Conservation (phyloP, 192 early-diverging fungal species). For the Backusella sp. region DNA sequence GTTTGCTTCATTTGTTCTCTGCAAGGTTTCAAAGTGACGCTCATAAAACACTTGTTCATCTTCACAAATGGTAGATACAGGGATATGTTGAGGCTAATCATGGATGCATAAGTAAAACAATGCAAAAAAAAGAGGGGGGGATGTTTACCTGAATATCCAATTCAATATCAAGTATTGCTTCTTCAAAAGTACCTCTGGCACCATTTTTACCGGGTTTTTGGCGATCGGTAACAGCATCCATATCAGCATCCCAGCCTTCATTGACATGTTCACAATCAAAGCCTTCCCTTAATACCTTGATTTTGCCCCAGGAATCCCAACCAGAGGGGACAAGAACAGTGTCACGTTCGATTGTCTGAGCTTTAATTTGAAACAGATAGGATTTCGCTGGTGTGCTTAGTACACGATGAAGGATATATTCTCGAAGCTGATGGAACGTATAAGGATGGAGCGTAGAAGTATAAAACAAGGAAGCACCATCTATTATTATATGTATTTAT, state of each 20-base stretch:
- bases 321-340: conserved; percentile 86
- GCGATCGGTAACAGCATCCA: conserved; percentile 23
- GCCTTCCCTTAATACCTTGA: conserved; percentile 68
- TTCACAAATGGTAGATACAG: conserved; percentile 71
- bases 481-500: conserved; percentile 34
- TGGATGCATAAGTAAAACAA: background rate
- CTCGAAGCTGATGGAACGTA: conserved; percentile 73
- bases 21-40: conserved; percentile 70
- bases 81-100: conserved; percentile 55
- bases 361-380: conserved; percentile 63
- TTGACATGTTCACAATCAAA: conserved; percentile 69
- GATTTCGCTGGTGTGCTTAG: conserved; percentile 39
- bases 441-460: conserved; percentile 78
- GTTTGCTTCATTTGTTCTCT: conserved; percentile 54
- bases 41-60: conserved; percentile 90
- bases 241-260: conserved; percentile 64
- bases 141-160: conserved; percentile 40
- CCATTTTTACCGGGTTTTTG: conserved; percentile 37
- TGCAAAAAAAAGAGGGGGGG: background rate
- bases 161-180: conserved; percentile 51
- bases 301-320: conserved; percentile 93
- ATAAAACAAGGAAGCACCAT: conserved; percentile 90
- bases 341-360: conserved; percentile 87
- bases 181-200: conserved; percentile 58
- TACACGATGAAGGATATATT: conserved; percentile 79